Conservation (phyloP, 129 eudicot genomes). For the Lonicera japonica region DNA sequence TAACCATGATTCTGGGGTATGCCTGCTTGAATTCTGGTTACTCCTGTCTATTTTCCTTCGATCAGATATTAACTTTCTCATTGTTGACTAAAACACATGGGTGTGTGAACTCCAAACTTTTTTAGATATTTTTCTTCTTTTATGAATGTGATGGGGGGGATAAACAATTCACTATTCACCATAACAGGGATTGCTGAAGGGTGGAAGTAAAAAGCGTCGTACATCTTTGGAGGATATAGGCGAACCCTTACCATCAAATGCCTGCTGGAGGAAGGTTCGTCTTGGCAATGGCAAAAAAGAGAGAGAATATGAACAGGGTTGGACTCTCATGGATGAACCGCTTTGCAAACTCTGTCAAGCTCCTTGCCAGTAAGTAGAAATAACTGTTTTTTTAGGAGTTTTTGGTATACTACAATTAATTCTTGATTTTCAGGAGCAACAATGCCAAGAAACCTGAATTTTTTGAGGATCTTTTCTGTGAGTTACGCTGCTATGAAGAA, state of each 20-base stretch:
- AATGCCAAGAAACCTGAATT: constrained; percentile 75
- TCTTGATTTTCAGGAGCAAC: constrained; percentile 42
- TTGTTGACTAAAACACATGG: not conserved
- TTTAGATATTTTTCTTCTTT: not conserved
- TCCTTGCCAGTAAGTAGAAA: constrained; percentile 58
- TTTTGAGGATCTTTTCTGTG: constrained; percentile 88
- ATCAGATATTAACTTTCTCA: not conserved
- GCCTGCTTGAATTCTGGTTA: constrained; percentile 13
- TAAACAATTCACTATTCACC: not conserved
- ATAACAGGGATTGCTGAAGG: constrained; percentile 79
- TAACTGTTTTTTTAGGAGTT: constrained; percentile 7
- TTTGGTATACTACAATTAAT: not conserved
- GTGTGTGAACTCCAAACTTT: not conserved
- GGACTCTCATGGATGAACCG: constrained; percentile 68
- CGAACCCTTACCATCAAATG: constrained; percentile 62
- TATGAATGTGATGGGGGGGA: constrained; percentile 3
- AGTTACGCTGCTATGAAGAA: constrained; percentile 68
- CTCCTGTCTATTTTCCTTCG: no score
- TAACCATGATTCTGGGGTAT: constrained; percentile 74
- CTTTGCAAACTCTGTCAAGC: constrained; percentile 93
- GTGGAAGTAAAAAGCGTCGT: constrained; percentile 73
- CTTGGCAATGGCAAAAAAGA: constrained; percentile 39
- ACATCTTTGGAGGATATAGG: constrained; percentile 67
- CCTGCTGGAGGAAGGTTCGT: constrained; percentile 53
- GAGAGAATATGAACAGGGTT: constrained; percentile 62